These are phyloP conservation scores for Erigeron canadensis DNA, from an alignment of 129 eudicot species.

Conservation along the genomic window DNA sequence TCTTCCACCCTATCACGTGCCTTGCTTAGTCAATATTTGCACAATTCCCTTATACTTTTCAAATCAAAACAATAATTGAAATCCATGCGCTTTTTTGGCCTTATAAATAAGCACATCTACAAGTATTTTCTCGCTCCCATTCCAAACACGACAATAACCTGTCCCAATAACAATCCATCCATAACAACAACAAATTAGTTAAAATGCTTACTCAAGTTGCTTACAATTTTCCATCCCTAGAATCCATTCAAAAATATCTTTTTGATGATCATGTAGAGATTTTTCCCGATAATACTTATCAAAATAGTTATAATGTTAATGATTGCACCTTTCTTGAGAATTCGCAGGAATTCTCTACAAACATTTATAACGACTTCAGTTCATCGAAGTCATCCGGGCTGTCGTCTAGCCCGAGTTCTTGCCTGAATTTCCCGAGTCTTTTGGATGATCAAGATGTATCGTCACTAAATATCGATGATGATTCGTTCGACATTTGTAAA, in stretches of 20 bases:
- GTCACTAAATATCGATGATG: constrained; percentile 1
- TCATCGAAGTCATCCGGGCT: background rate
- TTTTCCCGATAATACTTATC: constrained; percentile 20
- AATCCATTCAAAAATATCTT: constrained; percentile 33
- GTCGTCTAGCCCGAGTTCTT: constrained; percentile 1
- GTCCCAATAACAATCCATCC: too few species aligned
- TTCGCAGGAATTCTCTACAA: background rate
- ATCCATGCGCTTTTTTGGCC: too few species aligned
- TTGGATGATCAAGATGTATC: background rate
- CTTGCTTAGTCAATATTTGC: too few species aligned
- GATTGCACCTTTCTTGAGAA: constrained; percentile 12
- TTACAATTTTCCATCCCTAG: background rate
- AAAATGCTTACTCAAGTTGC: too few species aligned
- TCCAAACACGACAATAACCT: too few species aligned
- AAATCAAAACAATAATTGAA: too few species aligned
- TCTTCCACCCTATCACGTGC: too few species aligned
- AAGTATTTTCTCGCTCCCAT: too few species aligned
- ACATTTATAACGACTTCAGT: background rate
- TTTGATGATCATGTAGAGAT: constrained; percentile 23
- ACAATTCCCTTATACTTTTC: too few species aligned
- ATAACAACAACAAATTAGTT: too few species aligned
- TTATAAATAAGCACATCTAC: too few species aligned
- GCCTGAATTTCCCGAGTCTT: background rate
- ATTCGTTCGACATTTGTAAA: background rate
- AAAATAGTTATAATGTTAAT: background rate